Conservation (phyloP, 192 early-diverging fungal genomes). For the Neocallimastix lanati region DNA sequence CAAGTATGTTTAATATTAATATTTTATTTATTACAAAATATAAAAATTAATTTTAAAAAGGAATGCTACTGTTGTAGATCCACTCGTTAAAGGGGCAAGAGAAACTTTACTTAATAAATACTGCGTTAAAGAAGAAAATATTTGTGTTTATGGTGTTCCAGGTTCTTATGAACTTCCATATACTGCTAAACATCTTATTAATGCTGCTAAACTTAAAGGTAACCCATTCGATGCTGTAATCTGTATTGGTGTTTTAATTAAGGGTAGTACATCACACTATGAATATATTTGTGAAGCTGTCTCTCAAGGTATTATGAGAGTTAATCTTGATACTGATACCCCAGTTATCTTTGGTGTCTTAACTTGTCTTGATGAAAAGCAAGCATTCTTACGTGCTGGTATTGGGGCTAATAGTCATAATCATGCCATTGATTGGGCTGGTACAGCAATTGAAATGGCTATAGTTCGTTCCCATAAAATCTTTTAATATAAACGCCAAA, state of each 20-base stretch:
- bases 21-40: too few species aligned
- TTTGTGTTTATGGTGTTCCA: slow-evolving; percentile 59
- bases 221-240: slow-evolving; percentile 75
- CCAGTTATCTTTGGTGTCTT: slow-evolving; percentile 94
- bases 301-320: slow-evolving; percentile 85
- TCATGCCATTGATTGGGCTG: slow-evolving; percentile 90
- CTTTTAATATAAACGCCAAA: too few species aligned
- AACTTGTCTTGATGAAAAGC: slow-evolving; percentile 84
- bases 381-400: slow-evolving; percentile 73
- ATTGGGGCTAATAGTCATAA: slow-evolving; percentile 64
- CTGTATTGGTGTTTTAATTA: slow-evolving; percentile 93
- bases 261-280: slow-evolving; percentile 97
- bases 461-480: background rate
- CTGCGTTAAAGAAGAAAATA: slow-evolving; percentile 53
- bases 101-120: slow-evolving; percentile 40
- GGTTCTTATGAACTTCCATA: slow-evolving; percentile 92
- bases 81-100: slow-evolving; percentile 54
- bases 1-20: too few species aligned
- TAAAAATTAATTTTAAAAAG: too few species aligned
- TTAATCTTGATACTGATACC: slow-evolving; percentile 61
- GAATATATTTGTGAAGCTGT: slow-evolving; percentile 97
- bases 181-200: slow-evolving; percentile 58
- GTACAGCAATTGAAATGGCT: slow-evolving; percentile 92
- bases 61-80: slow-evolving; percentile 66
- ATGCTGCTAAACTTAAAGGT: slow-evolving; percentile 15